phyloP scores from a whole-genome alignment of 805 yeast genomes.

The Yarrowia yakushimensis region DNA sequence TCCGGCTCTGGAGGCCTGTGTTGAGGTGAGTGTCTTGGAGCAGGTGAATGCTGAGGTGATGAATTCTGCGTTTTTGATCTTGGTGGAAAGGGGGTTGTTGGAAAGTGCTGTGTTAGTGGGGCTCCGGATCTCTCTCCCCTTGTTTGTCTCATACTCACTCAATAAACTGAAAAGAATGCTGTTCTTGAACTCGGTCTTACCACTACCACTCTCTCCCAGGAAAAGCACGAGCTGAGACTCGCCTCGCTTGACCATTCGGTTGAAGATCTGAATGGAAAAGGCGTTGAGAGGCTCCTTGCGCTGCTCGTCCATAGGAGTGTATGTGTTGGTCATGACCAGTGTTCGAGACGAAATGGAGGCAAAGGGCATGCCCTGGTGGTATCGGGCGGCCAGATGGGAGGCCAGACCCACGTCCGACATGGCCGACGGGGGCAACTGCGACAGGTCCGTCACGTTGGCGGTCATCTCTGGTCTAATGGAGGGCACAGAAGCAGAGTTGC shows the following conservation, averaged over 20 bases:
- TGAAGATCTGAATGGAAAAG: constrained; percentile 19
- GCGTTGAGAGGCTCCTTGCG: constrained; percentile 23
- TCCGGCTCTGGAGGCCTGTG: constrained; percentile 51
- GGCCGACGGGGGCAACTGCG: constrained; percentile 38
- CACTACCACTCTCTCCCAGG: constrained; percentile 43
- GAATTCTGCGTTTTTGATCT: constrained; percentile 38
- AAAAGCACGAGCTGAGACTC: constrained; percentile 36
- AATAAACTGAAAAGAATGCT: constrained; percentile 34
- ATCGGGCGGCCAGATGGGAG: constrained; percentile 44
- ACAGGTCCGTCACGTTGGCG: constrained; percentile 34
- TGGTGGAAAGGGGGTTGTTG: constrained; percentile 39
- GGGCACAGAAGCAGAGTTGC: neutral
- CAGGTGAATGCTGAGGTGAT: constrained; percentile 42
- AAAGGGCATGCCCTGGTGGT: constrained; percentile 43
- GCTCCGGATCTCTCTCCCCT: neutral
- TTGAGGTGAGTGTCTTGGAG: constrained; percentile 39
- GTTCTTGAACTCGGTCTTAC: constrained; percentile 41
- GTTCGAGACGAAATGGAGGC: constrained; percentile 40
- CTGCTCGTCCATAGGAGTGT: constrained; percentile 31
- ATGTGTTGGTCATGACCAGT: constrained; percentile 42
- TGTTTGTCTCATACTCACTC: neutral
- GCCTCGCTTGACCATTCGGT: constrained; percentile 20
- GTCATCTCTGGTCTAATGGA: neutral
- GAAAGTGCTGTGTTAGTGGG: constrained; percentile 33
- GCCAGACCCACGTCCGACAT: constrained; percentile 43